Evolutionary conservation across 2,329 filamentous ascomycete genomes (phyloP).

Genomic region (Cytospora leucostoma): DNA sequence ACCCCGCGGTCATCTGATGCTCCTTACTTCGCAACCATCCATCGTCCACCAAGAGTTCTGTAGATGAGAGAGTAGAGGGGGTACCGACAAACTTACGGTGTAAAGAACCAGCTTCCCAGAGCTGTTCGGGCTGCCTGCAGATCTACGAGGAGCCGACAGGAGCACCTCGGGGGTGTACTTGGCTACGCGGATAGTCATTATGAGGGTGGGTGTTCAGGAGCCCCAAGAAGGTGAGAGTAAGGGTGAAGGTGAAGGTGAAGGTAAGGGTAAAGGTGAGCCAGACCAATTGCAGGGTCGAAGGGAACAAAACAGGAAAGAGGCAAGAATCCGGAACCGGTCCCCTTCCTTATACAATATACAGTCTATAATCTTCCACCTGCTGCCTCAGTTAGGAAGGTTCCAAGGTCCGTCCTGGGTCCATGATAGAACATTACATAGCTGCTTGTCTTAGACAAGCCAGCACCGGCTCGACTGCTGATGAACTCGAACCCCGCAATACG

Average conservation of each 20-base stretch:
- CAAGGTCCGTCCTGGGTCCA: not conserved
- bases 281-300: not conserved
- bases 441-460: conserved; percentile 14
- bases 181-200: conserved; percentile 69
- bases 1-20: not conserved
- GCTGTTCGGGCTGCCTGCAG: conserved; percentile 68
- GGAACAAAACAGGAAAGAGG: not conserved
- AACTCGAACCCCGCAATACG: conserved; percentile 13
- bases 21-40: not conserved
- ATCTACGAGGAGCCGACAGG: conserved; percentile 73
- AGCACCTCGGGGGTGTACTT: conserved; percentile 78
- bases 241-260: too few species aligned
- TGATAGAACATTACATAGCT: not conserved
- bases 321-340: not conserved
- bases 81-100: conserved; percentile 46
- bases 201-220: conserved; percentile 29
- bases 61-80: too few species aligned
- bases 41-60: not conserved
- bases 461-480: not conserved
- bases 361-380: conserved; percentile 3
- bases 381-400: conserved; percentile 11
- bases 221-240: too few species aligned
- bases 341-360: not conserved
- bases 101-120: conserved; percentile 66
- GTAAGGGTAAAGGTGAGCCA: not conserved